Evolutionary conservation across 2,329 filamentous ascomycete species (phyloP).

Genomic region (Pleomassaria siparia): DNA sequence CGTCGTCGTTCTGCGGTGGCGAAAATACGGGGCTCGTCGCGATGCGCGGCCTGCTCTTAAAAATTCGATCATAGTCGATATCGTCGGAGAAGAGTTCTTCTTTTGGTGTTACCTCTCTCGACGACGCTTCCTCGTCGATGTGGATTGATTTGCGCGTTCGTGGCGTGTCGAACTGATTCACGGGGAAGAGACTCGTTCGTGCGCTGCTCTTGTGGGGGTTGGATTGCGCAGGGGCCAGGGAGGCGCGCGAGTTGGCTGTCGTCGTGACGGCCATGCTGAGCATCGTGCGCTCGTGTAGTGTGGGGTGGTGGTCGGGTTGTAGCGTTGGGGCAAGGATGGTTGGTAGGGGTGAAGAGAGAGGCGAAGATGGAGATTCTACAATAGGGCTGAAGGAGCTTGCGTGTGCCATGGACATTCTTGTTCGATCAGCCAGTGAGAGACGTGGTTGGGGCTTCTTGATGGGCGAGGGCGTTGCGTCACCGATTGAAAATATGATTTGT

Average conservation of each 20-base stretch:
- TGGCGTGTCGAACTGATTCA: conserved; percentile 60
- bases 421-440: conserved; percentile 50
- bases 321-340: conserved; percentile 4
- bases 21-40: conserved; percentile 67
- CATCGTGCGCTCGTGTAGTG: conserved; percentile 72
- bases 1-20: conserved; percentile 14
- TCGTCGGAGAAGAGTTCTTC: conserved; percentile 73
- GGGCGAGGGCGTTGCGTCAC: conserved; percentile 44
- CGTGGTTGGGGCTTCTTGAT: conserved; percentile 41
- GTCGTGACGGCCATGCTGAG: conserved; percentile 71
- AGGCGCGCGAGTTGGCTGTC: conserved; percentile 37
- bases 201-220: conserved; percentile 21
- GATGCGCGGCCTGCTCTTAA: conserved; percentile 80
- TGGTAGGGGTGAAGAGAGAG: conserved; percentile 14
- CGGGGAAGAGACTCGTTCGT: conserved; percentile 47
- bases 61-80: conserved; percentile 77
- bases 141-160: conserved; percentile 36
- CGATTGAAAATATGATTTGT: conserved; percentile 44
- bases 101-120: conserved; percentile 52
- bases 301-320: conserved; percentile 33
- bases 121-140: conserved; percentile 21
- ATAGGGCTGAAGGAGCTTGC: conserved; percentile 29
- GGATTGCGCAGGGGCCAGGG: conserved; percentile 13
- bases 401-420: conserved; percentile 49
- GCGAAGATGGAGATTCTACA: conserved; percentile 23